Conservation (phyloP, 1,284 basidiomycete species). For the Cryptococcus jaspeensis region DNA sequence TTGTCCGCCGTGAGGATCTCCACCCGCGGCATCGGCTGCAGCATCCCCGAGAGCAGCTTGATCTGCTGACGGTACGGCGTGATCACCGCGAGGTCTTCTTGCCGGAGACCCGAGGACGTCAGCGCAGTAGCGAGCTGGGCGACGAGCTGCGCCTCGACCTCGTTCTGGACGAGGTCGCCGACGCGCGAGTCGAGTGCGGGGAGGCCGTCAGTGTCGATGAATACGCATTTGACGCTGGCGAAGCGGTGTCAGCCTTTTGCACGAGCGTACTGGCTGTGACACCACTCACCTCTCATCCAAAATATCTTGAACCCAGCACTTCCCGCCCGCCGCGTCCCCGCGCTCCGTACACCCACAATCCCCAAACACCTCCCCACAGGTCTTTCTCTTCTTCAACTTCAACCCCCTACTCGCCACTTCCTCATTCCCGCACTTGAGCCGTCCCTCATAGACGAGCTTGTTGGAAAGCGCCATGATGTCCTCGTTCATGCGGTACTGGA, state of each 20-base stretch:
- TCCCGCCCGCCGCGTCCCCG: slow-evolving; percentile 47
- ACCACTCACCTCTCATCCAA: slow-evolving; percentile 63
- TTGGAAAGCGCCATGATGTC: slow-evolving; percentile 96
- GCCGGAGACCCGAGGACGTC: slow-evolving; percentile 62
- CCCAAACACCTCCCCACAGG: slow-evolving; percentile 33
- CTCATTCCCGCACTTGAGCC: slow-evolving; percentile 74
- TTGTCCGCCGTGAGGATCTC: slow-evolving; percentile 94
- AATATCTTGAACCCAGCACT: slow-evolving; percentile 72
- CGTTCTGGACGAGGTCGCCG: slow-evolving; percentile 86
- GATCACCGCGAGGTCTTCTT: slow-evolving; percentile 79
- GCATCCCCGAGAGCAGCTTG: slow-evolving; percentile 71
- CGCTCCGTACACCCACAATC: slow-evolving; percentile 45
- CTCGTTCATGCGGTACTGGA: slow-evolving; percentile 95
- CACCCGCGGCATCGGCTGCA: slow-evolving; percentile 54
- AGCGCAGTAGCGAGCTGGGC: slow-evolving; percentile 65
- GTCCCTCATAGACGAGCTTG: slow-evolving; percentile 76
- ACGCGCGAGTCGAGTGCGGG: slow-evolving; percentile 76
- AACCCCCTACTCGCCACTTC: slow-evolving; percentile 65
- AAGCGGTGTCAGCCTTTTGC: neutral
- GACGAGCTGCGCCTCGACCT: slow-evolving; percentile 65
- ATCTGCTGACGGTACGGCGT: slow-evolving; percentile 93
- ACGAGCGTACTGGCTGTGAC: neutral
- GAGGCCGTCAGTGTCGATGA: slow-evolving; percentile 84
- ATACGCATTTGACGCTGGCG: slow-evolving; percentile 74
- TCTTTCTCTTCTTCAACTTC: slow-evolving; percentile 56